Percentiles rank a stretch among this genome's conserved stretches.
Evolutionary conservation across 805 yeast genomes (phyloP).

Genomic region (Osmozyma mogii): DNA sequence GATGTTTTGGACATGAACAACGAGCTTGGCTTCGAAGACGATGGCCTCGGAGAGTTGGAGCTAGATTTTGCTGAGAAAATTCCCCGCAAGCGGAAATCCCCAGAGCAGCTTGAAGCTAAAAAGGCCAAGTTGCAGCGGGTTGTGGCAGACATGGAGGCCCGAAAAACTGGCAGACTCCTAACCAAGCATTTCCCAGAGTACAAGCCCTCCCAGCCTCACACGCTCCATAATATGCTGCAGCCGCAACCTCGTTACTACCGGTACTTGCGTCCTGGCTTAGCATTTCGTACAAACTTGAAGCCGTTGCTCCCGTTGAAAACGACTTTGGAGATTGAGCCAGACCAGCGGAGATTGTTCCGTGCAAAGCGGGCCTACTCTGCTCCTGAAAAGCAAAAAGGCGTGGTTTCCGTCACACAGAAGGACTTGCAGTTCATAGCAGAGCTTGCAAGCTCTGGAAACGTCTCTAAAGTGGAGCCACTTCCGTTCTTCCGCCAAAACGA

Average conservation of each 20-base stretch:
- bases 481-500: slow-evolving; percentile 27
- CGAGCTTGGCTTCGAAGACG: slow-evolving; percentile 12
- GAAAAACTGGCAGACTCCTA: slow-evolving; percentile 23
- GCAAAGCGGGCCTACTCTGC: slow-evolving; percentile 13
- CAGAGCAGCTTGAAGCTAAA: slow-evolving; percentile 16
- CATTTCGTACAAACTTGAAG: slow-evolving; percentile 20
- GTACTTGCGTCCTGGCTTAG: slow-evolving; percentile 44
- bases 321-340: slow-evolving; percentile 54
- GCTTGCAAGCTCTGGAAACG: slow-evolving; percentile 14
- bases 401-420: slow-evolving; percentile 18
- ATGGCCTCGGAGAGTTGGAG: slow-evolving; percentile 13
- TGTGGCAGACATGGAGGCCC: slow-evolving; percentile 23
- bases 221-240: slow-evolving; percentile 58
- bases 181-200: slow-evolving; percentile 57
- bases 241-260: slow-evolving; percentile 50
- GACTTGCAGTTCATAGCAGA: slow-evolving; percentile 26
- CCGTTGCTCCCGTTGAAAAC: slow-evolving; percentile 55
- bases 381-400: slow-evolving; percentile 6
- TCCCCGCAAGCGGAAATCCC: slow-evolving; percentile 7
- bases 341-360: slow-evolving; percentile 48
- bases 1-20: slow-evolving; percentile 9
- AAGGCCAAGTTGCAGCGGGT: slow-evolving; percentile 28
- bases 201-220: slow-evolving; percentile 44
- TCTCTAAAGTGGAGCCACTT: slow-evolving; percentile 15
- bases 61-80: slow-evolving; percentile 15